phyloP scores from a whole-genome alignment of 257 asterid genomes.

The Plantago ovata region DNA sequence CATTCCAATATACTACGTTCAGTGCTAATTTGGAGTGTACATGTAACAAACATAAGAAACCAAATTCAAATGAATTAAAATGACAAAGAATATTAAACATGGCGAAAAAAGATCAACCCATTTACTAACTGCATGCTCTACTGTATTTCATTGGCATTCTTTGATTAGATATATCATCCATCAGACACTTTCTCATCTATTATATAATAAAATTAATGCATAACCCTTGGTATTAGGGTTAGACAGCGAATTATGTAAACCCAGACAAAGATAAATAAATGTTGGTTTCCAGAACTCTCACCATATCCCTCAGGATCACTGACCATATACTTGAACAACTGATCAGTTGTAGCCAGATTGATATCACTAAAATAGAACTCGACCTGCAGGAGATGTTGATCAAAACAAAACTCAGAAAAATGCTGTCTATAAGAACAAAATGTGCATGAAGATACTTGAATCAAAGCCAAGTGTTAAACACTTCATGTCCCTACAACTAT shows the following conservation, averaged over 20 bases:
- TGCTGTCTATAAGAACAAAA: not conserved
- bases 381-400: slow-evolving; percentile 40
- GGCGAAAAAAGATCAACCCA: not conserved
- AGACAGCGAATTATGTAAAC: slow-evolving; percentile 1
- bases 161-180: slow-evolving; percentile 16
- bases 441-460: not conserved
- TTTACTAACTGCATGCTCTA: not conserved
- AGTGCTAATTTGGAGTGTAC: too few relatives aligned
- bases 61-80: too few relatives aligned
- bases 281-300: slow-evolving; percentile 26
- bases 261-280: slow-evolving; percentile 7
- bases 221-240: not conserved
- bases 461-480: not conserved
- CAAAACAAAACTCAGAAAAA: too few relatives aligned
- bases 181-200: slow-evolving; percentile 1
- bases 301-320: slow-evolving; percentile 91
- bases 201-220: not conserved
- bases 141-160: not conserved
- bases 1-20: too few relatives aligned
- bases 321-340: slow-evolving; percentile 58
- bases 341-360: slow-evolving; percentile 92
- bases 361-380: slow-evolving; percentile 91
- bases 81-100: too few relatives aligned
- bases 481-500: not conserved
- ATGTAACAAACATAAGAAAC: too few relatives aligned